These are phyloP conservation scores for Beta macrorhiza DNA, from an alignment of 179 eudicot species.

Conservation along the genomic window DNA sequence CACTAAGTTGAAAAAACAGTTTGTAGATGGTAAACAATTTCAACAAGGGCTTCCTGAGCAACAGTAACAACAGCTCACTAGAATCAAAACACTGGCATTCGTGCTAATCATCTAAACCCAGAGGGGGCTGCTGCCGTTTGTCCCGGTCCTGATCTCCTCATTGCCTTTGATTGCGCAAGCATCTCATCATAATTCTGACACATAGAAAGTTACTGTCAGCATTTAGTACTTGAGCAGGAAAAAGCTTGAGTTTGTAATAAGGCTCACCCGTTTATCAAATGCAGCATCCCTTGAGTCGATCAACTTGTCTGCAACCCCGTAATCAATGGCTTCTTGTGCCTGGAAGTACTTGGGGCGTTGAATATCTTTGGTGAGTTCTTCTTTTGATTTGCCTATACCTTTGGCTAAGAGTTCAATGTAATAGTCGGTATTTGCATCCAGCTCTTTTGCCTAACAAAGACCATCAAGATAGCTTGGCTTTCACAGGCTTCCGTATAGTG, in stretches of 20 bases:
- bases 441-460: slow-evolving; percentile 65
- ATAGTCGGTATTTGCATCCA: slow-evolving; percentile 67
- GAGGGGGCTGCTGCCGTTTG: slow-evolving; percentile 58
- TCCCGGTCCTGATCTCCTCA: slow-evolving; percentile 52
- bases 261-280: slow-evolving; percentile 60
- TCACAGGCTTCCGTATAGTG: neutral
- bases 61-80: neutral
- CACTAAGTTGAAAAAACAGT: neutral
- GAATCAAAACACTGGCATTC: neutral
- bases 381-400: slow-evolving; percentile 81
- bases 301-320: slow-evolving; percentile 82
- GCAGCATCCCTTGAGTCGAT: slow-evolving; percentile 54
- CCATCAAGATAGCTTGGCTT: neutral
- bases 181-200: slow-evolving; percentile 65
- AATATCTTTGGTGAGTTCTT: slow-evolving; percentile 70
- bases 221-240: neutral
- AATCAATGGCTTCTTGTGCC: slow-evolving; percentile 76
- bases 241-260: too few species aligned
- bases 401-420: slow-evolving; percentile 72
- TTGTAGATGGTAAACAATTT: neutral
- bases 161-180: slow-evolving; percentile 72
- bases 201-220: slow-evolving; percentile 6
- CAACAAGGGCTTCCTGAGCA: neutral
- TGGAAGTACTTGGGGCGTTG: slow-evolving; percentile 60
- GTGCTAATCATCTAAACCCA: slow-evolving; percentile 45